These are phyloP conservation scores for Leishmania tarentolae DNA, from an alignment of 208 protist species.

Conservation along the genomic window DNA sequence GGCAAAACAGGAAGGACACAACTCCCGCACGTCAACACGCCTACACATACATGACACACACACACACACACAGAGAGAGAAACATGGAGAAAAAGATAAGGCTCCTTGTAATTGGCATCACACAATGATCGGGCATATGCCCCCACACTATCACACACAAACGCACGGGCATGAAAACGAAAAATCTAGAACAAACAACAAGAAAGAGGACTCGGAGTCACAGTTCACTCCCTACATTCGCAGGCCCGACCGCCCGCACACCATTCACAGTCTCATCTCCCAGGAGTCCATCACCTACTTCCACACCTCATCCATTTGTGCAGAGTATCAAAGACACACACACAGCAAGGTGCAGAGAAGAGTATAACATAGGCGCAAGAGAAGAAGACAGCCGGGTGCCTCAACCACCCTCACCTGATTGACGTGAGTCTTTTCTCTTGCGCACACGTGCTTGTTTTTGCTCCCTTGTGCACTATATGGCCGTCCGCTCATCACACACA, in stretches of 20 bases:
- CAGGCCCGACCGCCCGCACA: neutral
- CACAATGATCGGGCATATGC: neutral
- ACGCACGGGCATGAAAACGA: neutral
- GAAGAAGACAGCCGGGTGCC: neutral
- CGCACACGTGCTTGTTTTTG: neutral
- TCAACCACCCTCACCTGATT: neutral
- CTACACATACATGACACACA: neutral
- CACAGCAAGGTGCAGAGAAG: neutral
- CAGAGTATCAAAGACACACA: neutral
- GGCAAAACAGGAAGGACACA: slow-evolving; percentile 3
- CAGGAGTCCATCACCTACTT: neutral
- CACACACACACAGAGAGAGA: slow-evolving; percentile 7
- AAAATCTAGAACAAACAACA: neutral
- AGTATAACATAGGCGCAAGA: neutral
- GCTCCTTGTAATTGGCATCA: neutral
- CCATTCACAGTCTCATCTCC: neutral
- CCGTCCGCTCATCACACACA: neutral
- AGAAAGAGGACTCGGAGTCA: neutral
- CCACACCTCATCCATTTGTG: neutral
- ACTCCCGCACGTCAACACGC: neutral
- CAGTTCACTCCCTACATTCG: neutral
- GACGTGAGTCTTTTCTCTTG: neutral
- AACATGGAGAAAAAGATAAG: slow-evolving; percentile 6
- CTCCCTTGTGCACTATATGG: neutral
- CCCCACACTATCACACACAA: neutral